Base-by-base conservation (phyloP, 139 green algal genomes). In the Tetraselmis striata region DNA sequence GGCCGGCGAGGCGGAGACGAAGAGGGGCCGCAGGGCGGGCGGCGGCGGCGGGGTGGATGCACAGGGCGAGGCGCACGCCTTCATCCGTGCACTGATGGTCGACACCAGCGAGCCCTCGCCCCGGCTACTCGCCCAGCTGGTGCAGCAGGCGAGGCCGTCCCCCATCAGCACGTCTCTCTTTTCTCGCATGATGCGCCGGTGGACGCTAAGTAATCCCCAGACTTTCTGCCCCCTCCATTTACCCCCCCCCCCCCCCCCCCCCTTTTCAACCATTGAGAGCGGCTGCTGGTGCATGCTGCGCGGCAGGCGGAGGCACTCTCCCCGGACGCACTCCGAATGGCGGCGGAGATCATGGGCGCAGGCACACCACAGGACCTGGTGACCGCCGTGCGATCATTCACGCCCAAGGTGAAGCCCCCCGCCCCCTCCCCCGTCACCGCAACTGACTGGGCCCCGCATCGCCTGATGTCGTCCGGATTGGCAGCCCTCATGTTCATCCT, bases 71-170 rank as follows among this genome's bases (percentile, higher is more conserved):
- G 67, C 67, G 1, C 77, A 79, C 59, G 30, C 24, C 29, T 79
- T 85, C 25, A 67, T 85, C 30, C 77, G 59, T 23, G 74, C 32
- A 2, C 29, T 83, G 25, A 74, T 77, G 25, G 79, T 79, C 2
- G 59, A 59, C 1, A 22, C 32, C 28, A 79, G 11, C 32, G 18
- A 67, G 11, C 45, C 45, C 45, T 25, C 45, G 18, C 5, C 5
- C 11, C 11, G 18, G 45, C 18, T 67, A 18, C 5, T 67, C 45
- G 45, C 45, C 45, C 11, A 67, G 45, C 45, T 67, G 45, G 45
- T 67, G 45, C 11, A 67, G 18, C 45, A 67, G 45, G 45, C 18
- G 45, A 67, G 5, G 45, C 45, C 11, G 45, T 5, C 11, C 5
- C 45, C 5, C 45, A 67, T 18, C 45, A 67, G n/a, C n/a, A n/a